Percentiles rank a stretch among this genome's conserved stretches.
phyloP scores from a whole-genome alignment of 805 yeast genomes.

The Cyberlindnera petersonii region DNA sequence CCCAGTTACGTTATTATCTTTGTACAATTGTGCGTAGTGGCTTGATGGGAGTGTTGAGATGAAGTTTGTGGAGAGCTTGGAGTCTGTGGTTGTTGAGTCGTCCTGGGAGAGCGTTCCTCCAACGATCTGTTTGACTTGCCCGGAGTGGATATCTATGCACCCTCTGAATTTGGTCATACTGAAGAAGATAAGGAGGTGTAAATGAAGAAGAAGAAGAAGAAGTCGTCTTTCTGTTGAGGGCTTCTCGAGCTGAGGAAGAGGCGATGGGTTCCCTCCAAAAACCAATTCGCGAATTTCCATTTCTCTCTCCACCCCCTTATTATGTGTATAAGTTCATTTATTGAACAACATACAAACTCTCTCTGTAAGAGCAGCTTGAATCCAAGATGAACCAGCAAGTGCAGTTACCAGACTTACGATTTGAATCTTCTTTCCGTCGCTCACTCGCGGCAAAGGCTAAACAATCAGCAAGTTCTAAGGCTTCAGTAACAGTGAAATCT shows the following conservation, averaged over 20 bases:
- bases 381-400: conserved; percentile 17
- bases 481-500: too few relatives aligned
- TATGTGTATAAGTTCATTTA: too few relatives aligned
- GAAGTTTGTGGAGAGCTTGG: conserved; percentile 60
- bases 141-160: conserved; percentile 92
- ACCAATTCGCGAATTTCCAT: too few relatives aligned
- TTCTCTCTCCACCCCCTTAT: too few relatives aligned
- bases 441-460: conserved; percentile 25
- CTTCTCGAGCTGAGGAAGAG: too few relatives aligned
- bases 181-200: not conserved
- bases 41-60: conserved; percentile 72
- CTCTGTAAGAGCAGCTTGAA: too few relatives aligned
- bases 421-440: conserved; percentile 55
- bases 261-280: too few relatives aligned
- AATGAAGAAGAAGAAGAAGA: not conserved
- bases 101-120: conserved; percentile 82
- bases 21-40: conserved; percentile 71
- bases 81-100: conserved; percentile 31
- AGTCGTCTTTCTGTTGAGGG: too few relatives aligned
- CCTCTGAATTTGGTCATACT: conserved; percentile 85
- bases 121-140: conserved; percentile 94
- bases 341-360: too few relatives aligned
- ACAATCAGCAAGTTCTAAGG: not conserved
- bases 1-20: conserved; percentile 53
- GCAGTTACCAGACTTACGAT: conserved; percentile 57